These are phyloP conservation scores for Bolboschoenus planiculmis DNA, from an alignment of 176 grass and related monocot species.

Conservation along the genomic window DNA sequence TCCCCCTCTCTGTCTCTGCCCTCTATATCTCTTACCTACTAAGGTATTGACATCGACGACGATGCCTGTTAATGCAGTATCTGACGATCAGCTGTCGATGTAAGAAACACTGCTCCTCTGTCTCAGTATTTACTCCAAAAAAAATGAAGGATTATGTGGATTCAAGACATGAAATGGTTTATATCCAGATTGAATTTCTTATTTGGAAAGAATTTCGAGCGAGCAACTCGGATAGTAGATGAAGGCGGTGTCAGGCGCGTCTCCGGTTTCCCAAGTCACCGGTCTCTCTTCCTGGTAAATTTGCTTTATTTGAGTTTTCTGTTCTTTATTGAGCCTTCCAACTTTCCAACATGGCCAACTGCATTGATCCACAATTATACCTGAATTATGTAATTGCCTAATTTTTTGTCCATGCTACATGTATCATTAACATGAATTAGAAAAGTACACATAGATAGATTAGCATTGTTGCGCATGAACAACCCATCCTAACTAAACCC, in stretches of 20 bases:
- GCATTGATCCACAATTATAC: background rate
- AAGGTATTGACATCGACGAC: background rate
- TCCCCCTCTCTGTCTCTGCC: background rate
- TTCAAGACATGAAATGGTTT: background rate
- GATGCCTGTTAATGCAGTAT: slow-evolving; percentile 11
- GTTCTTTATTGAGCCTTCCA: background rate
- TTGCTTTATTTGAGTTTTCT: background rate
- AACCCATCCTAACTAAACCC: background rate
- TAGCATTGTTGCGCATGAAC: background rate
- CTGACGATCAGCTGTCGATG: slow-evolving; percentile 77
- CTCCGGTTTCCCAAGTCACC: slow-evolving; percentile 56
- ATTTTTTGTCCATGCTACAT: no score
- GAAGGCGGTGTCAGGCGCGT: slow-evolving; percentile 65
- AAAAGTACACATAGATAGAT: background rate
- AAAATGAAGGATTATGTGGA: background rate
- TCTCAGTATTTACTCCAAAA: background rate
- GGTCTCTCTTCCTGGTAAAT: slow-evolving; percentile 72
- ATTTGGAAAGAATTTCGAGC: slow-evolving; percentile 90
- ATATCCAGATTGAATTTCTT: slow-evolving; percentile 56
- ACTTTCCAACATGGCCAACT: no score
- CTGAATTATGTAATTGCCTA: background rate
- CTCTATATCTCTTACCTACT: background rate
- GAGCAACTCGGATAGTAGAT: slow-evolving; percentile 81
- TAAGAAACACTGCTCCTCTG: slow-evolving; percentile 22
- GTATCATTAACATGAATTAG: background rate